Evolutionary conservation across 2,329 filamentous ascomycete genomes (phyloP).

Genomic region (Diplodia sapinea): DNA sequence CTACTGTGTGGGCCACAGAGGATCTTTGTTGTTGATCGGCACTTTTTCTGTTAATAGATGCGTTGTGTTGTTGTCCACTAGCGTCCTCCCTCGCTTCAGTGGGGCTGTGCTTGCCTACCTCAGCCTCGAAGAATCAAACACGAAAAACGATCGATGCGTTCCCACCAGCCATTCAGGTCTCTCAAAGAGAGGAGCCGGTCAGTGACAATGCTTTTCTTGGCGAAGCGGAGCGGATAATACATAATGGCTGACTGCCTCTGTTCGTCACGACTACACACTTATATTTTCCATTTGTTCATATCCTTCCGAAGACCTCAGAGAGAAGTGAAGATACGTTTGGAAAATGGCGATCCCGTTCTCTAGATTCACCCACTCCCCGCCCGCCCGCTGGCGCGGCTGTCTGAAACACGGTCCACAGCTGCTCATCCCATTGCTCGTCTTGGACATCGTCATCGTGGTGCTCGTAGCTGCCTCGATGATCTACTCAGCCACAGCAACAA

Average conservation of each 20-base stretch:
- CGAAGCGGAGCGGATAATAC: background rate
- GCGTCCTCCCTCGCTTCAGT: background rate
- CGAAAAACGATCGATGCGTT: background rate
- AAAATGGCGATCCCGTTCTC: constrained; percentile 9
- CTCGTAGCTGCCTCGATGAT: constrained; percentile 2
- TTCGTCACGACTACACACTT: background rate
- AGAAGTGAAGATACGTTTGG: too few relatives aligned
- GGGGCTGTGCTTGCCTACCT: constrained; percentile 13
- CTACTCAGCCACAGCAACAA: background rate
- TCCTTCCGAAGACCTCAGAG: background rate
- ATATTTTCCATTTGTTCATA: background rate
- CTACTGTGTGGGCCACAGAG: background rate
- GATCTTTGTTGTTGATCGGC: background rate
- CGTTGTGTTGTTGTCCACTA: background rate
- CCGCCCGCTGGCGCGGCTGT: background rate
- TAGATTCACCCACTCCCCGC: constrained; percentile 16
- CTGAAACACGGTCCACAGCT: constrained; percentile 1
- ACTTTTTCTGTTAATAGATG: background rate
- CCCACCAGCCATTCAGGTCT: background rate
- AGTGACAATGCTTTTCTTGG: background rate
- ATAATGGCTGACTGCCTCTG: background rate
- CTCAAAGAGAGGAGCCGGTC: background rate
- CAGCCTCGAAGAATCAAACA: constrained; percentile 23
- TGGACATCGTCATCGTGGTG: constrained; percentile 3
- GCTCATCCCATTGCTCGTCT: background rate